Percentiles rank a stretch among this genome's conserved stretches.
Conservation (phyloP, 768 basidiomycete species). For the Pleurotus giganteus region DNA sequence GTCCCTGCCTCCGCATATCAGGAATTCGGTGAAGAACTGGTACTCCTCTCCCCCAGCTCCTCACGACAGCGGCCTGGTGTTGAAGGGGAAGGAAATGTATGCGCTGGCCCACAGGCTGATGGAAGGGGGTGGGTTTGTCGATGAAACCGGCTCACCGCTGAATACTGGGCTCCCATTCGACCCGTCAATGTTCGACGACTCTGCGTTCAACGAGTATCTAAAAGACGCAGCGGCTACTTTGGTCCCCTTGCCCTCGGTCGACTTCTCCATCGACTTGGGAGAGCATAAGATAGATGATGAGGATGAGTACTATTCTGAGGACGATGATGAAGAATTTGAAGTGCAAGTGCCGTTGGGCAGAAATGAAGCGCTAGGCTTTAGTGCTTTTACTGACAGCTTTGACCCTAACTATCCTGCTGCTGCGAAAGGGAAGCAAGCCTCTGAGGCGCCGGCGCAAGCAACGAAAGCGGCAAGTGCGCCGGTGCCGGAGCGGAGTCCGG, state of each 20-base stretch:
- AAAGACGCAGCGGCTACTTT: conserved; percentile 6
- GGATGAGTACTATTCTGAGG: conserved; percentile 3
- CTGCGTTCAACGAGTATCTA: not conserved
- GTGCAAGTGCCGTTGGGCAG: not conserved
- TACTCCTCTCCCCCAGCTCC: not conserved
- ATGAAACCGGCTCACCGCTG: not conserved
- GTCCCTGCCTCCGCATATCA: not conserved
- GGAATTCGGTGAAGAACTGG: not conserved
- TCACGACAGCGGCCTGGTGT: not conserved
- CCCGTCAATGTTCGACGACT: conserved; percentile 2
- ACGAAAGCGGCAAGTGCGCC: not conserved
- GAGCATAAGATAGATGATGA: conserved; percentile 3
- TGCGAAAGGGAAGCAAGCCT: not conserved
- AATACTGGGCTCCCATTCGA: conserved; percentile 3
- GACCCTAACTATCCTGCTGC: not conserved
- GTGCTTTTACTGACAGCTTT: not conserved
- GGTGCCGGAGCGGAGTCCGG: conserved; percentile 7
- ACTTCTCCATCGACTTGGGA: not conserved
- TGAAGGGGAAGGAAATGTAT: conserved; percentile 3
- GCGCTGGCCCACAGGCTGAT: conserved; percentile 1
- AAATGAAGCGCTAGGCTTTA: not conserved
- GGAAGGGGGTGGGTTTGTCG: not conserved
- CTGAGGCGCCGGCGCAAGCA: not conserved
- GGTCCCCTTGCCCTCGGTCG: not conserved
- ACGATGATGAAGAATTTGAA: not conserved